A percentile compares a stretch with the other conserved stretches of the same genome.
These are phyloP conservation scores for Pelagomonas calceolata DNA, from an alignment of 108 stramenopile genomes.

Conservation along the genomic window DNA sequence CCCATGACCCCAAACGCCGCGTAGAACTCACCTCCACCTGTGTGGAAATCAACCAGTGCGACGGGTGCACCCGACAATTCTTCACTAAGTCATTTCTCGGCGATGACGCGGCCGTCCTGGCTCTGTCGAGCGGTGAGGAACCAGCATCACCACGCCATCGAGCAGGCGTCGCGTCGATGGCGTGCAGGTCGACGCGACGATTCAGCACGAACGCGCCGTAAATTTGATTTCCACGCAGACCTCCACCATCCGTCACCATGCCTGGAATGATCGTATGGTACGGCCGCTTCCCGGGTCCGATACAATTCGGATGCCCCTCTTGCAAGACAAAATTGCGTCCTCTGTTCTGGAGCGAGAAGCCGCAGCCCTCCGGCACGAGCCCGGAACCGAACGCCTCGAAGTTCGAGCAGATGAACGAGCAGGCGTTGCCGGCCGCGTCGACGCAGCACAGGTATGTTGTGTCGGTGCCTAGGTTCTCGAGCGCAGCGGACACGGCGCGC, in stretches of 20 bases:
- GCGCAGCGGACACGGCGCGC: slow-evolving; percentile 12
- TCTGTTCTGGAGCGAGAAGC: slow-evolving; percentile 90
- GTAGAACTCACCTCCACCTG: slow-evolving; percentile 66
- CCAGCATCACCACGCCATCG: too few relatives aligned
- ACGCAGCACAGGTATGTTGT: slow-evolving; percentile 87
- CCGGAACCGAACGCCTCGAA: slow-evolving; percentile 89
- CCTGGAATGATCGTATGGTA: slow-evolving; percentile 96
- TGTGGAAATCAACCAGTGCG: too few relatives aligned
- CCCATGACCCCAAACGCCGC: slow-evolving; percentile 88
- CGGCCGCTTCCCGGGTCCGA: slow-evolving; percentile 71
- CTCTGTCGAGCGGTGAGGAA: too few relatives aligned
- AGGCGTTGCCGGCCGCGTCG: slow-evolving; percentile 76
- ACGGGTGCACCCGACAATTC: too few relatives aligned
- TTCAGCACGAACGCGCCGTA: too few relatives aligned
- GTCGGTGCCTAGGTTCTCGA: slow-evolving; percentile 19
- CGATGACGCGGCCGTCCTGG: too few relatives aligned
- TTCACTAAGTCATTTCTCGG: too few relatives aligned
- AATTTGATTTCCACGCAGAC: too few relatives aligned
- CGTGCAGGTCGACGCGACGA: too few relatives aligned
- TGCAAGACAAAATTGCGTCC: slow-evolving; percentile 62
- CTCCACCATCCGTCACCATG: slow-evolving; percentile 63
- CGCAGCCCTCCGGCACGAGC: slow-evolving; percentile 75
- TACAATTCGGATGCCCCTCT: slow-evolving; percentile 61
- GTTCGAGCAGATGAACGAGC: slow-evolving; percentile 88
- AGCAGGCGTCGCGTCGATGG: too few relatives aligned